A percentile compares a stretch with the other conserved stretches of the same genome.
phyloP scores from a whole-genome alignment of 2,329 filamentous ascomycete genomes.

The Stenocarpella maydis region DNA sequence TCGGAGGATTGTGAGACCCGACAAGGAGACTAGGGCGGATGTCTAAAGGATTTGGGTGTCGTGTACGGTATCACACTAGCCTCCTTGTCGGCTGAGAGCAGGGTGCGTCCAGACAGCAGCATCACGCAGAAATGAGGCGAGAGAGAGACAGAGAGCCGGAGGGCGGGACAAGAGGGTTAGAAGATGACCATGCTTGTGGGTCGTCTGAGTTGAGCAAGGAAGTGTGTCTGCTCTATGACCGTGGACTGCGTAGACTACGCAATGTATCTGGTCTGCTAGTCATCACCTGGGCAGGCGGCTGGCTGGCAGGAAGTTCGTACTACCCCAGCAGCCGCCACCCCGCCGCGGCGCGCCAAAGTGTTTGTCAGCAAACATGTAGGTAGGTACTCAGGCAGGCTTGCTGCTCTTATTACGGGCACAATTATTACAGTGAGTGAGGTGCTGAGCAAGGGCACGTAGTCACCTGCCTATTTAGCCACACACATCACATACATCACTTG shows the following conservation, averaged over 20 bases:
- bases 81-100: background rate
- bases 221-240: no score
- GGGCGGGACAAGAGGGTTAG: no score
- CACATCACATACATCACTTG: background rate
- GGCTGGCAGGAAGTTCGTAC: background rate
- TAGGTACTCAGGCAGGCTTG: background rate
- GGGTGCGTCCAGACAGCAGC: no score
- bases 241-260: no score
- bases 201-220: background rate
- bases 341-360: constrained; percentile 7
- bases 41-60: constrained; percentile 7
- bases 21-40: constrained; percentile 20
- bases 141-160: background rate
- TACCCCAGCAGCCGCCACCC: constrained; percentile 22
- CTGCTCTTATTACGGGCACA: background rate
- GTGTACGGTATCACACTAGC: constrained; percentile 11
- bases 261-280: no score
- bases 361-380: constrained; percentile 20
- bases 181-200: background rate
- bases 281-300: no score
- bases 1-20: constrained; percentile 26
- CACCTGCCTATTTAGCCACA: constrained; percentile 19
- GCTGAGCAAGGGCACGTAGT: background rate
- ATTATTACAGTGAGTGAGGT: background rate
- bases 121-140: background rate